Evolutionary conservation across 2,329 filamentous ascomycete genomes (phyloP).

Genomic region (Aspergillus hiratsukae): DNA sequence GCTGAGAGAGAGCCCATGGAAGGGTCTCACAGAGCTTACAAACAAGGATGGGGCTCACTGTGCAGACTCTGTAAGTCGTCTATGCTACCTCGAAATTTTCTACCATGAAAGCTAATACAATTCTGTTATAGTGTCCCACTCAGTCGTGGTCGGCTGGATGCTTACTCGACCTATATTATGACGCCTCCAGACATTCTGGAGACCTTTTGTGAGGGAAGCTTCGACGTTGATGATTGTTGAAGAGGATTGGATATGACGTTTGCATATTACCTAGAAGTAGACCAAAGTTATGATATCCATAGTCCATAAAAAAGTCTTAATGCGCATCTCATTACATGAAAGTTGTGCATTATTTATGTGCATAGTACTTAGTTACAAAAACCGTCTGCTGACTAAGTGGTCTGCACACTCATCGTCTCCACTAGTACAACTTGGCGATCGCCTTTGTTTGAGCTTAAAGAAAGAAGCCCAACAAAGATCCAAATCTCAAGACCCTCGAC

Average conservation of each 20-base stretch:
- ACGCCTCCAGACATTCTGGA: slow-evolving; percentile 55
- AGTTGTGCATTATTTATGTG: neutral
- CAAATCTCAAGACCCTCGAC: neutral
- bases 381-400: slow-evolving; percentile 11
- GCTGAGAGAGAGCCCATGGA: slow-evolving; percentile 77
- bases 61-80: slow-evolving; percentile 69
- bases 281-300: neutral
- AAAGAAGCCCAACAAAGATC: slow-evolving; percentile 3
- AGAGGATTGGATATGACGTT: neutral
- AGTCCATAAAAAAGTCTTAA: neutral
- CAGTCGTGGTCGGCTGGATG: slow-evolving; percentile 96
- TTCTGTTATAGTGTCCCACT: slow-evolving; percentile 66
- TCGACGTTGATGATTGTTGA: neutral
- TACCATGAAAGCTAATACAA: slow-evolving; percentile 9
- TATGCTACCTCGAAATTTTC: neutral
- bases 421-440: slow-evolving; percentile 9
- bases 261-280: neutral
- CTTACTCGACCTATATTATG: slow-evolving; percentile 92
- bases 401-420: slow-evolving; percentile 6
- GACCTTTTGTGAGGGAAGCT: neutral
- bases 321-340: neutral
- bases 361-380: too few relatives aligned
- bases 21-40: slow-evolving; percentile 85
- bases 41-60: slow-evolving; percentile 84
- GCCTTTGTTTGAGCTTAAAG: slow-evolving; percentile 5